phyloP scores from a whole-genome alignment of 306 rosid genomes.

The Acacia melanoxylon region DNA sequence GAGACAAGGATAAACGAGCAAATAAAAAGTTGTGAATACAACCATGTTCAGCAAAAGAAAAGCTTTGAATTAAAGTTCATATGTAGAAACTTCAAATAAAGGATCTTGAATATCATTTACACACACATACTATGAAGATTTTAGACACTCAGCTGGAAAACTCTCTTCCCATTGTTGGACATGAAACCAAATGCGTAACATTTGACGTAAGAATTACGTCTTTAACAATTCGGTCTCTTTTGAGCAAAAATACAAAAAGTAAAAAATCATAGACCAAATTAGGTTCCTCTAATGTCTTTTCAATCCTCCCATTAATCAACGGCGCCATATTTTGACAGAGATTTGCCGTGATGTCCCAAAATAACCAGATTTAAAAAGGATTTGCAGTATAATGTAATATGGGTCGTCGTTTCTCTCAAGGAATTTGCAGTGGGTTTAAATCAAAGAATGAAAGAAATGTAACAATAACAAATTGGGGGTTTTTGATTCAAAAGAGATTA shows the following conservation, averaged over 20 bases:
- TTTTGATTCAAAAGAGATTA: no score
- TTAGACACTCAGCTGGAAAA: not conserved
- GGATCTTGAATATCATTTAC: conserved; percentile 11
- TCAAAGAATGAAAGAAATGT: no score
- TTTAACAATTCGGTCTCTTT: not conserved
- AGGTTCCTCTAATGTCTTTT: conserved; percentile 16
- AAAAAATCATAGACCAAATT: not conserved
- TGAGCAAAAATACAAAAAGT: not conserved
- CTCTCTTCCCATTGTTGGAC: conserved; percentile 8
- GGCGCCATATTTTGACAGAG: no score
- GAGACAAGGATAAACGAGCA: not conserved
- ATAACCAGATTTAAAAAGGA: no score
- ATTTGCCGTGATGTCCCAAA: no score
- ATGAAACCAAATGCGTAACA: conserved; percentile 7
- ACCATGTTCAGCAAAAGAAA: conserved; percentile 1
- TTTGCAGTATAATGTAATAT: no score
- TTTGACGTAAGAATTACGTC: not conserved
- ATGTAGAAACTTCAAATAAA: not conserved
- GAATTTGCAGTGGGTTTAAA: no score
- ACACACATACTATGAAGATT: not conserved
- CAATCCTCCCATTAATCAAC: not conserved
- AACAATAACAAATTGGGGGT: no score
- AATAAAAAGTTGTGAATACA: not conserved
- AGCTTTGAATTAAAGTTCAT: conserved; percentile 17
- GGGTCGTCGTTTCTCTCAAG: no score